Percentiles rank a stretch among this genome's conserved stretches.
phyloP scores from a whole-genome alignment of 441 rosid species.

The Dalechampia spathulata region DNA sequence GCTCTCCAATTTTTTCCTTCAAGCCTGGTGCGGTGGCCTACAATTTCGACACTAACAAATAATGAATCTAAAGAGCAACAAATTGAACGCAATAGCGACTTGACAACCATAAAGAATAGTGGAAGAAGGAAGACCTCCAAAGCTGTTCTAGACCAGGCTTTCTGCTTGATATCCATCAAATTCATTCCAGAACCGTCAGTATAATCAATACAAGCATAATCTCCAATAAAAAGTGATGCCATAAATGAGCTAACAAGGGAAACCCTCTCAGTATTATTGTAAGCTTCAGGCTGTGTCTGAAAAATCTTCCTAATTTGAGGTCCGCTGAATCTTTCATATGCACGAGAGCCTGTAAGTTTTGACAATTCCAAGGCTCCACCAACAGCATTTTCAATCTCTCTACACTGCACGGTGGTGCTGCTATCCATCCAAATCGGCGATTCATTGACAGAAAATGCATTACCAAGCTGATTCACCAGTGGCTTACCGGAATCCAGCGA shows the following conservation, averaged over 20 bases:
- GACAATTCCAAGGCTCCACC: slow-evolving; percentile 84
- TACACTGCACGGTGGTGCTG: slow-evolving; percentile 72
- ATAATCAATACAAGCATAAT: slow-evolving; percentile 72
- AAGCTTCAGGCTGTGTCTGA: slow-evolving; percentile 34
- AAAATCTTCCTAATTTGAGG: slow-evolving; percentile 75
- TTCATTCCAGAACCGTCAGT: slow-evolving; percentile 97
- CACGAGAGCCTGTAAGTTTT: slow-evolving; percentile 67
- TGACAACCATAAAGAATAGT: not conserved
- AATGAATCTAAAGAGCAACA: not conserved
- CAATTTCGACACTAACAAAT: slow-evolving; percentile 9
- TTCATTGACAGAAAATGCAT: slow-evolving; percentile 60
- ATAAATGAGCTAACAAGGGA: slow-evolving; percentile 93
- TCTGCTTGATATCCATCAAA: slow-evolving; percentile 76
- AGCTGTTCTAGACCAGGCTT: slow-evolving; percentile 55
- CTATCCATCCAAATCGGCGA: slow-evolving; percentile 97
- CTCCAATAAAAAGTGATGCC: slow-evolving; percentile 72
- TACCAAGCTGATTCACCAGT: slow-evolving; percentile 51
- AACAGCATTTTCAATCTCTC: slow-evolving; percentile 78
- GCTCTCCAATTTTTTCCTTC: slow-evolving; percentile 74
- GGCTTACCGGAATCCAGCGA: slow-evolving; percentile 46
- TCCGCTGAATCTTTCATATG: slow-evolving; percentile 74
- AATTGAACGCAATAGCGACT: not conserved
- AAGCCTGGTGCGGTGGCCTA: slow-evolving; percentile 80
- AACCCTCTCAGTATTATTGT: slow-evolving; percentile 61
- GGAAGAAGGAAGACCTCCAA: slow-evolving; percentile 46